These are phyloP conservation scores for Heteromeles arbutifolia DNA, from an alignment of 306 rosid genomes.

Conservation along the genomic window DNA sequence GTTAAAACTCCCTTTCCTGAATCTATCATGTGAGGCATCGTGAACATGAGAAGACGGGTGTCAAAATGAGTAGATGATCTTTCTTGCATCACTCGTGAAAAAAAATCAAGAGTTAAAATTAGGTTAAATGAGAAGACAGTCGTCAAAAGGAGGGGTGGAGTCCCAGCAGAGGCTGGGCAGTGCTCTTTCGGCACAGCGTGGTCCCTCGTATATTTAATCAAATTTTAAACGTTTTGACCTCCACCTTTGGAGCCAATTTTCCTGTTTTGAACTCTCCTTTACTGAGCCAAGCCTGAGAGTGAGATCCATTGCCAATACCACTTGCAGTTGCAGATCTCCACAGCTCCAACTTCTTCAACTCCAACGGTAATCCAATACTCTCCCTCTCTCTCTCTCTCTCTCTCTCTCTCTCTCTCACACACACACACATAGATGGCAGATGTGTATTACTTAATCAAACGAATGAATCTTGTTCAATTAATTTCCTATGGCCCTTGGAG, in stretches of 20 bases:
- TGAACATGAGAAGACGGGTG: too few relatives aligned
- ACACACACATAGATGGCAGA: neutral
- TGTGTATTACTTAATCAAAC: neutral
- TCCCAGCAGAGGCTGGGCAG: too few relatives aligned
- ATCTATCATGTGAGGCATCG: too few relatives aligned
- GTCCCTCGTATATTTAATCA: neutral
- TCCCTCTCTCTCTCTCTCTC: too few relatives aligned
- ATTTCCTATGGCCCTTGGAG: neutral
- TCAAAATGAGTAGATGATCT: too few relatives aligned
- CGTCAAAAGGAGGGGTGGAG: too few relatives aligned
- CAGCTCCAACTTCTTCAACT: neutral
- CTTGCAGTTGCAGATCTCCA: neutral
- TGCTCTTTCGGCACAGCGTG: too few relatives aligned
- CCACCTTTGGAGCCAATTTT: conserved; percentile 4
- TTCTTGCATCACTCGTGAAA: too few relatives aligned
- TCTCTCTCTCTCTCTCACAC: neutral
- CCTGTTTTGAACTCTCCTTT: neutral
- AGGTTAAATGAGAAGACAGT: too few relatives aligned
- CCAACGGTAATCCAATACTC: neutral
- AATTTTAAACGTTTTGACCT: neutral
- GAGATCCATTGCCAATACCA: neutral
- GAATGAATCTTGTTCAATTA: neutral
- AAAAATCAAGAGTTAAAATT: too few relatives aligned
- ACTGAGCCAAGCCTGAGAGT: neutral
- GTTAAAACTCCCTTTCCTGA: too few relatives aligned